A percentile compares a stretch with the other conserved stretches of the same genome.
phyloP scores from a whole-genome alignment of 352 stramenopile genomes.

The Plasmopara halstedii region DNA sequence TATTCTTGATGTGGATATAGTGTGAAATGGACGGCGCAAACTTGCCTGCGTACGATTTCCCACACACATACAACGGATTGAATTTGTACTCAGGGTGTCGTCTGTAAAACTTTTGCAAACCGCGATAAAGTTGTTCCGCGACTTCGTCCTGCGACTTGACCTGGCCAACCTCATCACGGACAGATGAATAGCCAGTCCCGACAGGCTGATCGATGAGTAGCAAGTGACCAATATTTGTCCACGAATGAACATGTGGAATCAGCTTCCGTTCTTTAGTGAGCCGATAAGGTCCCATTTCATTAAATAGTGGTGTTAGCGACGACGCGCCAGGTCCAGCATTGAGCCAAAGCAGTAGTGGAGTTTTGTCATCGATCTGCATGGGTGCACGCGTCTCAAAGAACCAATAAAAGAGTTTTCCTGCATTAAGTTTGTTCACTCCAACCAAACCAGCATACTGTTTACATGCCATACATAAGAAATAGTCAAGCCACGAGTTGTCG shows the following conservation, averaged over 20 bases:
- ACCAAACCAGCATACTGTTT: slow-evolving; percentile 64
- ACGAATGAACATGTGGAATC: slow-evolving; percentile 59
- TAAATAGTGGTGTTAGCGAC: slow-evolving; percentile 72
- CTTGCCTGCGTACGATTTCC: slow-evolving; percentile 96
- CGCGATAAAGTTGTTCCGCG: slow-evolving; percentile 87
- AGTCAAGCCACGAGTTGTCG: slow-evolving; percentile 14
- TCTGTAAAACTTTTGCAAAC: slow-evolving; percentile 86
- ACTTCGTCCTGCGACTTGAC: slow-evolving; percentile 63
- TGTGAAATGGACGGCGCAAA: slow-evolving; percentile 93
- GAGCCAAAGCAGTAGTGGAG: slow-evolving; percentile 71
- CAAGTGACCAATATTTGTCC: slow-evolving; percentile 75
- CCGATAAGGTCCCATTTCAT: slow-evolving; percentile 75
- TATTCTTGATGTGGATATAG: slow-evolving; percentile 90
- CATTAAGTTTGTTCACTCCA: slow-evolving; percentile 42
- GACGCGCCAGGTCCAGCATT: slow-evolving; percentile 72
- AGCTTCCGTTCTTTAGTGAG: slow-evolving; percentile 57
- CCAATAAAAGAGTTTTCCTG: slow-evolving; percentile 78
- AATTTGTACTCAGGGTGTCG: slow-evolving; percentile 78
- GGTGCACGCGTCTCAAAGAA: slow-evolving; percentile 68
- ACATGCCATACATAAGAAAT: slow-evolving; percentile 28
- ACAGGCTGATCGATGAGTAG: slow-evolving; percentile 81
- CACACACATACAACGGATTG: slow-evolving; percentile 58
- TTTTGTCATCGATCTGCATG: slow-evolving; percentile 35
- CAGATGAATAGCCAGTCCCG: slow-evolving; percentile 68
- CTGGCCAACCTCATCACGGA: slow-evolving; percentile 63